These are phyloP conservation scores for Furcasterigmium furcatum DNA, from an alignment of 2,329 filamentous ascomycete genomes.

Conservation along the genomic window DNA sequence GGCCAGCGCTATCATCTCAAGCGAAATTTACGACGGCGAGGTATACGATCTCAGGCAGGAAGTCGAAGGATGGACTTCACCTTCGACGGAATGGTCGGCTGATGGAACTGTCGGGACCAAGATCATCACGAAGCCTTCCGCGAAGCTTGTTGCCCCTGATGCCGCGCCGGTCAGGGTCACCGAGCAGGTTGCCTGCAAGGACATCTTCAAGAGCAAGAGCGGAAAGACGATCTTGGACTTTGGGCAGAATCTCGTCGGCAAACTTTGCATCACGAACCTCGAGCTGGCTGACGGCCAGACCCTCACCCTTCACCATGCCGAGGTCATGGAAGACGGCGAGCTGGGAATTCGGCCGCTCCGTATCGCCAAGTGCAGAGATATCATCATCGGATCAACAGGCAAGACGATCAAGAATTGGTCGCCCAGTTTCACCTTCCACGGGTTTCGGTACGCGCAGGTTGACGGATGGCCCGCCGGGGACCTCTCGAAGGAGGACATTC, in stretches of 20 bases:
- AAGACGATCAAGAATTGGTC: slow-evolving; percentile 1
- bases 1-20: slow-evolving; percentile 11
- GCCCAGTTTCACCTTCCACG: slow-evolving; percentile 8
- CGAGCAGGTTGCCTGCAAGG: slow-evolving; percentile 13
- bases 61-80: slow-evolving; percentile 11
- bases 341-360: slow-evolving; percentile 5
- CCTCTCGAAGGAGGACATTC: slow-evolving; percentile 1
- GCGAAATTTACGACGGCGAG: slow-evolving; percentile 26
- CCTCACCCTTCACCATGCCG: slow-evolving; percentile 2
- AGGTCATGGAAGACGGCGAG: slow-evolving; percentile 9
- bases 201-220: slow-evolving; percentile 23
- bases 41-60: slow-evolving; percentile 22
- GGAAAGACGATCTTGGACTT: slow-evolving; percentile 41
- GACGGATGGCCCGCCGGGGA: slow-evolving; percentile 5
- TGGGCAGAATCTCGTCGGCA: slow-evolving; percentile 10
- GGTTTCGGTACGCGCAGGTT: slow-evolving; percentile 7
- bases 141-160: slow-evolving; percentile 23
- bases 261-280: slow-evolving; percentile 4
- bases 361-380: slow-evolving; percentile 3
- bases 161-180: slow-evolving; percentile 25
- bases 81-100: slow-evolving; percentile 2
- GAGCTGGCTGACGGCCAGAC: slow-evolving; percentile 5
- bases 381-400: not conserved
- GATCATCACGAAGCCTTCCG: slow-evolving; percentile 11
- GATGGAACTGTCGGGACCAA: not conserved